Evolutionary conservation across 352 stramenopile genomes (phyloP).

Genomic region (Lagenidium giganteum): DNA sequence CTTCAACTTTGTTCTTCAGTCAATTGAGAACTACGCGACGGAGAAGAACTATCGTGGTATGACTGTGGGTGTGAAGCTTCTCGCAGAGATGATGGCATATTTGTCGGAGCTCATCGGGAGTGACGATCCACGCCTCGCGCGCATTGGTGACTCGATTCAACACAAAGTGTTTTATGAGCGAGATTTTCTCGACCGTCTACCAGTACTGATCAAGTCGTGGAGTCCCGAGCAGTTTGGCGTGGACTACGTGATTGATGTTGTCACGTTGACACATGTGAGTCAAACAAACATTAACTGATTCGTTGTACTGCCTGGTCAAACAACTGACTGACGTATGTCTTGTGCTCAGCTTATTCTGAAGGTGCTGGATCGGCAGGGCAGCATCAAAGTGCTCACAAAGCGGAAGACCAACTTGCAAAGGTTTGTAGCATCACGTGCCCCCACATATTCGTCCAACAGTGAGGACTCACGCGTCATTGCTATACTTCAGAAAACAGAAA

Average conservation of each 20-base stretch:
- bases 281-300: no score
- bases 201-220: slow-evolving; percentile 78
- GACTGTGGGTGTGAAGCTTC: slow-evolving; percentile 71
- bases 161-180: slow-evolving; percentile 88
- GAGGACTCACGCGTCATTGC: no score
- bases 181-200: slow-evolving; percentile 81
- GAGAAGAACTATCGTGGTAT: slow-evolving; percentile 82
- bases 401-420: slow-evolving; percentile 59
- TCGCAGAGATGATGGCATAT: slow-evolving; percentile 86
- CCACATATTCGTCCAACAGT: neutral
- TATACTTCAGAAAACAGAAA: slow-evolving; percentile 27
- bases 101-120: slow-evolving; percentile 62
- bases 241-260: slow-evolving; percentile 72
- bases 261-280: slow-evolving; percentile 82
- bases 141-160: slow-evolving; percentile 79
- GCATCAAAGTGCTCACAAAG: slow-evolving; percentile 78
- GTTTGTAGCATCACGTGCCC: slow-evolving; percentile 7
- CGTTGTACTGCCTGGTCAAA: neutral
- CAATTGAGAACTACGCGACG: slow-evolving; percentile 79
- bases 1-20: slow-evolving; percentile 88
- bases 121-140: slow-evolving; percentile 71
- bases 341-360: slow-evolving; percentile 74
- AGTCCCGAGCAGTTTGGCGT: slow-evolving; percentile 54
- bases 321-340: no score
- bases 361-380: slow-evolving; percentile 77